Conservation (phyloP, 768 basidiomycete genomes). For the Trametes maxima region DNA sequence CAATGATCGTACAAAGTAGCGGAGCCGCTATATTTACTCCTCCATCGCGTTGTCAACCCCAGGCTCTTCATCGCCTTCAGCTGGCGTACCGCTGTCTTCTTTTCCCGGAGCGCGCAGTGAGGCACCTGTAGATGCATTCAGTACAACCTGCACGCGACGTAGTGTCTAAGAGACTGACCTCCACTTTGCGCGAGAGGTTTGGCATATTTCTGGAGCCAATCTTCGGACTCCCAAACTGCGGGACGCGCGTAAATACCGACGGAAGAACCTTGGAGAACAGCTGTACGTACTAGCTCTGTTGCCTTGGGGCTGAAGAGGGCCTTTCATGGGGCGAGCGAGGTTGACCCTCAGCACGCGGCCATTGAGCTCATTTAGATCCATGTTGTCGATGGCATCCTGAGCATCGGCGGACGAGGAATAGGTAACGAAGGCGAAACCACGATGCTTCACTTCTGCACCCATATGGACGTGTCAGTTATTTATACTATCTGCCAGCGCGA, state of each 20-base stretch:
- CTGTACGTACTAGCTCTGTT: constrained; percentile 73
- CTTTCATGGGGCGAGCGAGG: constrained; percentile 81
- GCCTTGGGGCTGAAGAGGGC: constrained; percentile 56
- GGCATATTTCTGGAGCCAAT: constrained; percentile 84
- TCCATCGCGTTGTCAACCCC: constrained; percentile 64
- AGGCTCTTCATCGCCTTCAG: constrained; percentile 29
- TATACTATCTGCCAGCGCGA: constrained; percentile 10
- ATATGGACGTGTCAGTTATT: constrained; percentile 18
- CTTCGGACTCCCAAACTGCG: constrained; percentile 94
- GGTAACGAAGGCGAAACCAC: constrained; percentile 94
- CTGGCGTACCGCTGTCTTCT: constrained; percentile 11
- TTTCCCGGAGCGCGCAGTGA: constrained; percentile 26
- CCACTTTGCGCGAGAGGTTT: constrained; percentile 78
- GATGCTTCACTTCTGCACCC: constrained; percentile 69
- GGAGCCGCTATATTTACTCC: constrained; percentile 44
- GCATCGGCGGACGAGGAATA: constrained; percentile 81
- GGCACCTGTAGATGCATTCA: constrained; percentile 32
- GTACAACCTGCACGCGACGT: constrained; percentile 10
- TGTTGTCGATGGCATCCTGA: constrained; percentile 97
- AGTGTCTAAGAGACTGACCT: constrained; percentile 45
- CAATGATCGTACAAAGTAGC: too few relatives aligned
- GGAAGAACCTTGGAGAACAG: constrained; percentile 22
- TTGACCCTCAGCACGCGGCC: constrained; percentile 82
- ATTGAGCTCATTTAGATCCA: constrained; percentile 90
- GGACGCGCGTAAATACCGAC: constrained; percentile 5